phyloP scores from a whole-genome alignment of 345 rosid species.

The Eutrema yunnanense region DNA sequence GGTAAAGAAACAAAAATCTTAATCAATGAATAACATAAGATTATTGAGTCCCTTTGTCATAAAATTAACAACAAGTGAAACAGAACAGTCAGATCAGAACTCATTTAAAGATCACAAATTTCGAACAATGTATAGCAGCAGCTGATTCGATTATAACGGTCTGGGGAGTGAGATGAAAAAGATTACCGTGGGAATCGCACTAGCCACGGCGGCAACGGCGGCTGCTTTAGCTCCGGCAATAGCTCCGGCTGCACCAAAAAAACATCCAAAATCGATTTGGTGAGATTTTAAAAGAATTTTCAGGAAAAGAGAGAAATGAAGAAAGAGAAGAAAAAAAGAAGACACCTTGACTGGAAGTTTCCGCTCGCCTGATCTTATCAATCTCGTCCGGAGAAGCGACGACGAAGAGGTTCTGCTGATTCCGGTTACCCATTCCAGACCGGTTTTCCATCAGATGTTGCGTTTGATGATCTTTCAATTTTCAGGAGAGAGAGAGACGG shows the following conservation, averaged over 20 bases:
- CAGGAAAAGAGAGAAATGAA: neutral
- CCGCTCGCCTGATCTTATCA: constrained; percentile 27
- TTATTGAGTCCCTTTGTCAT: neutral
- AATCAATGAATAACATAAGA: neutral
- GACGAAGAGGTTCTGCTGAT: constrained; percentile 16
- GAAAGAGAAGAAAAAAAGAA: constrained; percentile 6
- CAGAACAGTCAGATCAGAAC: neutral
- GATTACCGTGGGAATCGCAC: constrained; percentile 80
- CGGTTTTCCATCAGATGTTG: neutral
- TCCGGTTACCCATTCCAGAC: constrained; percentile 15
- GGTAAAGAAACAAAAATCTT: too few relatives aligned
- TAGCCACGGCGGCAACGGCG: constrained; percentile 49
- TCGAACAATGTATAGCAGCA: neutral
- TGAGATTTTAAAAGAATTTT: neutral
- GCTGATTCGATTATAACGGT: neutral
- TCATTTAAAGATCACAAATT: neutral
- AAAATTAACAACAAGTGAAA: neutral
- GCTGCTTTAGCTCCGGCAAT: constrained; percentile 90
- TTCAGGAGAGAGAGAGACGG: constrained; percentile 13
- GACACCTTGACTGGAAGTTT: constrained; percentile 21
- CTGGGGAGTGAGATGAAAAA: neutral
- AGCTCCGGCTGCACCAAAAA: constrained; percentile 52
- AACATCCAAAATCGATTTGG: neutral
- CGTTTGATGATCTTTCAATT: neutral
- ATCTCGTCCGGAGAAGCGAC: constrained; percentile 26